Base-by-base conservation (phyloP, 495 filamentous ascomycete species). In the Lophium mytilinum region DNA sequence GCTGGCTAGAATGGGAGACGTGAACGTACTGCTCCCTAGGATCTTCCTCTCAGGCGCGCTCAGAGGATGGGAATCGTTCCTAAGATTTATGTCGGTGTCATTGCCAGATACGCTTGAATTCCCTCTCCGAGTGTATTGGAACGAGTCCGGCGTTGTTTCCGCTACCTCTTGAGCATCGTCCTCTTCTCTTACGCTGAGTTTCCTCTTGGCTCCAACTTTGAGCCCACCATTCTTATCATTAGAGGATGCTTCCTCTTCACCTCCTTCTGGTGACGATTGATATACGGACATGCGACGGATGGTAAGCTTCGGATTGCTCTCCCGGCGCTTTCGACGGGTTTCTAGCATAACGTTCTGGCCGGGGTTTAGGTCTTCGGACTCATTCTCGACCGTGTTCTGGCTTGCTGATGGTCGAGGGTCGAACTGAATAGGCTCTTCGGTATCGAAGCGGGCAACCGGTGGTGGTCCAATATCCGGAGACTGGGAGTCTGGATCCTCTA, bases 401-500 rank as follows among this genome's bases (percentile, higher is more conserved):
- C 39, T 30, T 24, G 33, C 19, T 2, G 19, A 40, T 11, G 54
- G 41, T 40, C 24, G 47, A 69, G 76, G 57, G 42, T 77, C 73
- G 49, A 78, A 73, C 63, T 83, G 85, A 24, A 81, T 79, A 0
- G 80, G 72, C 52, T 83, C 80, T 42, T 85, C 84, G 50, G 81
- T 75, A 10, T 83, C 78, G 59, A 80, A 83, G 52, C 81, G 80
- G 1, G 79, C 86, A 9, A 87, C 74, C 15, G 81, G 78, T 41
- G 83, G 80, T 7, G 86, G 83, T 10, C 82, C 83, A 41, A 86
- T 72, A 40, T 87, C 84, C 0, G 84, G 83, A 7, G 85, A 88
- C 41, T 83, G 79, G 30, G 71, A 75, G 17, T 51, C 75, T 9
- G 74, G 72, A n/a, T 76, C 71, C 14, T 75, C 72, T 24, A 77